phyloP scores from a whole-genome alignment of 2,329 filamentous ascomycete species.

The Claviceps arundinis region DNA sequence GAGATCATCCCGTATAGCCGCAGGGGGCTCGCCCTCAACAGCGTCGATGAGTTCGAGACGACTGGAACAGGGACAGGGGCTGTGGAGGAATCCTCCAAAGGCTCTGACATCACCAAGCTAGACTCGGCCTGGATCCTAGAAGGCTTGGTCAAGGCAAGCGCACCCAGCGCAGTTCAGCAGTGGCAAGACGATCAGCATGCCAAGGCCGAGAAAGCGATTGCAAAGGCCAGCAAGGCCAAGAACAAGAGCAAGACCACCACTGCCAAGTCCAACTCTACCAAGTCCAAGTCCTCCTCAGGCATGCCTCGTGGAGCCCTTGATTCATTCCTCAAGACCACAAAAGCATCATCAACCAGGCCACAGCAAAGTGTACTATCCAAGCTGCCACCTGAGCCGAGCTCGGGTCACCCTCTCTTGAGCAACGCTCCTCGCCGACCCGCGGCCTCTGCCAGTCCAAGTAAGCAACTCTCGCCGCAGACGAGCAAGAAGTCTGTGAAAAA shows the following conservation, averaged over 20 bases:
- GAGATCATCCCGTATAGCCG: constrained; percentile 38
- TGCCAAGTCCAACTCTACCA: constrained; percentile 8
- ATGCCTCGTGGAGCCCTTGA: constrained; percentile 23
- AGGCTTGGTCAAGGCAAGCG: constrained; percentile 14
- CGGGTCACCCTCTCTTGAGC: neutral
- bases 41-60: constrained; percentile 50
- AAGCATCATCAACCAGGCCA: constrained; percentile 10
- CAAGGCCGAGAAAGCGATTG: constrained; percentile 12
- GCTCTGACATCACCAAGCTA: constrained; percentile 52
- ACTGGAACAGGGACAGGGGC: constrained; percentile 8
- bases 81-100: constrained; percentile 17
- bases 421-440: neutral
- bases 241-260: constrained; percentile 12
- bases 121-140: constrained; percentile 34
- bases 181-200: constrained; percentile 15
- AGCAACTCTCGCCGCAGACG: constrained; percentile 18
- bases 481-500: constrained; percentile 11
- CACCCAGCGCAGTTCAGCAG: constrained; percentile 13
- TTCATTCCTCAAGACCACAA: constrained; percentile 28
- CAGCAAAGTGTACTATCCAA: neutral
- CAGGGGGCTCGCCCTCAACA: constrained; percentile 45
- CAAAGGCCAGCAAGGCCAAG: constrained; percentile 6
- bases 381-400: constrained; percentile 3
- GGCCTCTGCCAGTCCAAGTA: constrained; percentile 16
- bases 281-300: constrained; percentile 7